Percentiles rank a stretch among this genome's conserved stretches.
Evolutionary conservation across 2,329 filamentous ascomycete species (phyloP).

Genomic region (Aspergillus novoparasiticus): DNA sequence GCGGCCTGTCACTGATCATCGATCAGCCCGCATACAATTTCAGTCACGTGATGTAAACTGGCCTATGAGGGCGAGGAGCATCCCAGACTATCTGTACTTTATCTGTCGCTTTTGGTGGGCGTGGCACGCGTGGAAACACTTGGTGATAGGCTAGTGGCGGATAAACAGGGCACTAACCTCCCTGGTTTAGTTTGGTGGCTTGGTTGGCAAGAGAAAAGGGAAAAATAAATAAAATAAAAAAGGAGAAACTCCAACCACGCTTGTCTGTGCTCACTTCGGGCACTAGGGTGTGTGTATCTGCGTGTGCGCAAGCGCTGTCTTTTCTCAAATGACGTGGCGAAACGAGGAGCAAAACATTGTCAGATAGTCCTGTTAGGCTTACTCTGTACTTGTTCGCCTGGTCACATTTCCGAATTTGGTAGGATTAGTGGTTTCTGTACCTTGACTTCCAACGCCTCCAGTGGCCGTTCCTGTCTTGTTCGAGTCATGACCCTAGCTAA

Average conservation of each 20-base stretch:
- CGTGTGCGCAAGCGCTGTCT: constrained; percentile 12
- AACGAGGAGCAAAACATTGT: constrained; percentile 14
- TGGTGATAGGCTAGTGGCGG: constrained; percentile 15
- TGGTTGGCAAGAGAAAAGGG: constrained; percentile 8
- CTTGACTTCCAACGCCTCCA: constrained; percentile 1
- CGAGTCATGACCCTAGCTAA: constrained; percentile 11
- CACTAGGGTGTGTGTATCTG: constrained; percentile 7
- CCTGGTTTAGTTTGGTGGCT: constrained; percentile 16
- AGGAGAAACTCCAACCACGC: constrained; percentile 10
- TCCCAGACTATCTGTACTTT: constrained; percentile 19
- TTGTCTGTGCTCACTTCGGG: constrained; percentile 19
- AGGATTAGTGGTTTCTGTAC: not conserved
- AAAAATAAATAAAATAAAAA: not conserved
- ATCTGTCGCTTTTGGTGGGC: constrained; percentile 20
- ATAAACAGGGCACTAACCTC: constrained; percentile 14
- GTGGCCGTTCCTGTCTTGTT: not conserved
- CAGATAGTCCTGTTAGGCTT: constrained; percentile 6
- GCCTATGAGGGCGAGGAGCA: constrained; percentile 21
- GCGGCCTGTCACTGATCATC: constrained; percentile 25
- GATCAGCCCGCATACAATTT: constrained; percentile 26
- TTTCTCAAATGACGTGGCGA: constrained; percentile 22
- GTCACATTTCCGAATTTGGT: constrained; percentile 2
- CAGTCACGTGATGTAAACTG: constrained; percentile 20
- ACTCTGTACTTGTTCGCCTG: not conserved
- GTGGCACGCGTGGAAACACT: constrained; percentile 13